Base-by-base conservation (phyloP, 2,329 filamentous ascomycete species). In the Trichoderma harzianum region DNA sequence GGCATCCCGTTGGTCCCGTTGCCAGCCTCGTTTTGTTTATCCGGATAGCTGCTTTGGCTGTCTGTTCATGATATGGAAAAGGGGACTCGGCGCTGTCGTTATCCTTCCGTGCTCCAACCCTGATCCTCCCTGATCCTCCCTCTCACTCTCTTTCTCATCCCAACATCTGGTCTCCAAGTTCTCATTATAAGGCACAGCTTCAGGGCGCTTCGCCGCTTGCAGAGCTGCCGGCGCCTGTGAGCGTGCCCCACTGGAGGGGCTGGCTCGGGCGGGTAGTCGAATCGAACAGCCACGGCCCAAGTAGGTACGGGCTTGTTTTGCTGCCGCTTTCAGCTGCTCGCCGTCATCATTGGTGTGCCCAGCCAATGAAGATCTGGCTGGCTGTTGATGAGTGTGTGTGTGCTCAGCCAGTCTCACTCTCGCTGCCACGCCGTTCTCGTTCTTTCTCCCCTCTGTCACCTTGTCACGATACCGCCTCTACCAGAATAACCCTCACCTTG, bases 391-490 rank as follows among this genome's bases (percentile, higher is more conserved):
- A 16, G 58, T 28, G 30, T 63, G 39, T 55, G 67, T 36, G 63
- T 24, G 67, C 47, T 66, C 47, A 36, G 67, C 67, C 57, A 63
- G 58, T 70, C 68, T 70, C 34, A 39, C 65, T 58, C 64, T 39
- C 24, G 24, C 34, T 69, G 66, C 53, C 34, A 51, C 43, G 68
- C 68, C 68, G 36, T 70, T 61, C 55, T 34, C 36, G 39, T 47
- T 60, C 36, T 36, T 58, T 34, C 36, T 53, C 61, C 28, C 47
- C 34, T 63, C 70, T 62, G 58, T 61, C 63, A 47, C 64, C 30
- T 58, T 61, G 71, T 65, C 71, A 72, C 58, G 65, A 69, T 72
- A 71, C 69, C 64, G 70, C 69, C 62, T 61, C n/a, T 51, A 55
- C 69, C 69, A 71, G 39, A 66, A 65, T 65, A 72, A 63, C 70